A percentile compares a stretch with the other conserved stretches of the same genome.
Conservation (phyloP, 2,329 filamentous ascomycete genomes). For the Colletotrichum sp. region DNA sequence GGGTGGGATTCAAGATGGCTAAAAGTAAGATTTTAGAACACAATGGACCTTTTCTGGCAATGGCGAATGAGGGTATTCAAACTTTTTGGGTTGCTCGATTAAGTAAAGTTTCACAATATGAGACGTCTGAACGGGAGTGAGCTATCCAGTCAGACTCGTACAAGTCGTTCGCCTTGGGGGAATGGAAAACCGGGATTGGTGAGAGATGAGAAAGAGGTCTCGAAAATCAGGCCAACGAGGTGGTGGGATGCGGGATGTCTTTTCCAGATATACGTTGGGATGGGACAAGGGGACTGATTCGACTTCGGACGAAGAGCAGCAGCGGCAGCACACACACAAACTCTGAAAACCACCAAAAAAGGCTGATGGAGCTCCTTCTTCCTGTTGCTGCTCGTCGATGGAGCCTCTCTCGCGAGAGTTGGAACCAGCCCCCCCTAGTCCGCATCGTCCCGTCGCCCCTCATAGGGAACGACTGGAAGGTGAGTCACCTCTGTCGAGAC, state of each 20-base stretch:
- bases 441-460: slow-evolving; percentile 19
- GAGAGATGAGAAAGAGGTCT: neutral
- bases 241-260: neutral
- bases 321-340: neutral
- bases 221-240: slow-evolving; percentile 9
- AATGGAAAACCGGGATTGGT: neutral
- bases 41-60: neutral
- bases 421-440: neutral
- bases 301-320: neutral
- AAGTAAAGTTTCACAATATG: neutral
- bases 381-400: neutral
- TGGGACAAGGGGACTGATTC: neutral
- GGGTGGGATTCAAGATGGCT: neutral
- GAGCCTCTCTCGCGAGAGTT: neutral
- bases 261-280: slow-evolving; percentile 7
- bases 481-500: slow-evolving; percentile 28
- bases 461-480: slow-evolving; percentile 27
- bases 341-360: neutral
- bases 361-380: neutral
- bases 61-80: neutral
- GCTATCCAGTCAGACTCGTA: neutral
- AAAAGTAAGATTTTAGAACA: neutral
- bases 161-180: neutral
- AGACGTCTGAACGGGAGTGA: neutral
- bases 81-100: neutral